Conservation (phyloP, 2,329 filamentous ascomycete species). For the Penicillium sp. region DNA sequence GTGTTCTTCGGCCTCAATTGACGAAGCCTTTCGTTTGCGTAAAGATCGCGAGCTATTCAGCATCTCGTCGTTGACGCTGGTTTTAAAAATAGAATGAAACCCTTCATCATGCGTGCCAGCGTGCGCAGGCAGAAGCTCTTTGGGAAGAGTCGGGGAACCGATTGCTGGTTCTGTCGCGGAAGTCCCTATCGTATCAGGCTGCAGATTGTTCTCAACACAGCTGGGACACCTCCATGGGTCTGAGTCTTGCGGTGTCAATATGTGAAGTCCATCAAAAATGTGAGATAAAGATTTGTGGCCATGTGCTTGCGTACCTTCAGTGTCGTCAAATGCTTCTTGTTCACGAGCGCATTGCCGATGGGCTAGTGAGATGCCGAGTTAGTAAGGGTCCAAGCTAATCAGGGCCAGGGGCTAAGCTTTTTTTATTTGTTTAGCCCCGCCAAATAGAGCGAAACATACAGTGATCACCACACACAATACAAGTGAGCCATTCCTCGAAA, state of each 20-base stretch:
- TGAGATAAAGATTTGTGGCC: neutral
- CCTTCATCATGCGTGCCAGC: slow-evolving; percentile 64
- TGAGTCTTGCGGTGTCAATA: slow-evolving; percentile 50
- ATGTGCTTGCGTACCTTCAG: slow-evolving; percentile 56
- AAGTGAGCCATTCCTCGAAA: slow-evolving; percentile 75
- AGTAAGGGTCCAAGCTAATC: slow-evolving; percentile 26
- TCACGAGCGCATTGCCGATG: slow-evolving; percentile 86
- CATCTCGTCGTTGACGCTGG: slow-evolving; percentile 68
- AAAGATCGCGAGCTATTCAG: slow-evolving; percentile 74
- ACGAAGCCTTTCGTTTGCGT: slow-evolving; percentile 81
- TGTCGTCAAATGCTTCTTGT: slow-evolving; percentile 60
- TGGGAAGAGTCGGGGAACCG: slow-evolving; percentile 65
- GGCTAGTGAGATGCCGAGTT: slow-evolving; percentile 61
- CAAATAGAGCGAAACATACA: slow-evolving; percentile 57
- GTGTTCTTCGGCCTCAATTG: slow-evolving; percentile 57
- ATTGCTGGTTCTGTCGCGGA: slow-evolving; percentile 48
- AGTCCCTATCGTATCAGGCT: slow-evolving; percentile 31
- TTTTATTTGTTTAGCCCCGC: slow-evolving; percentile 19
- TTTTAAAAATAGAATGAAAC: slow-evolving; percentile 76
- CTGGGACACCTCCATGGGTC: slow-evolving; percentile 62
- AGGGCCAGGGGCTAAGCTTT: slow-evolving; percentile 32
- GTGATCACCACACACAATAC: slow-evolving; percentile 75
- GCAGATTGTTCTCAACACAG: slow-evolving; percentile 49
- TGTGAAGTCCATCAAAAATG: neutral
- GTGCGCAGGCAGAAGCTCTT: slow-evolving; percentile 69